Evolutionary conservation across 805 yeast species (phyloP), one percentile per base, ranked within the genome.

Genomic region (Kodamaea neixiangensis): DNA sequence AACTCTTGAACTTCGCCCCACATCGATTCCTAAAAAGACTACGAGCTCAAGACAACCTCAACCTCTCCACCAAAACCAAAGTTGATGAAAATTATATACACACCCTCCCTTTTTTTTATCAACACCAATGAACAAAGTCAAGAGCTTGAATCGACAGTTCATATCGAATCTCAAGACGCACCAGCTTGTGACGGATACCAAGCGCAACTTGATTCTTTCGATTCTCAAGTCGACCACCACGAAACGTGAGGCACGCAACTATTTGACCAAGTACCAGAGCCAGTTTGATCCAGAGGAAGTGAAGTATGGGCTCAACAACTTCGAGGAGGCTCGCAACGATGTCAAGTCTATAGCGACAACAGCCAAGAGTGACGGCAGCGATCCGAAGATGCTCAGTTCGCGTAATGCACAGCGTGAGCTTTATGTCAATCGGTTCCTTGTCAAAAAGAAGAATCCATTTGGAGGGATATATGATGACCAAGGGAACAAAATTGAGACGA

Each of bases 221-320:
- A 91, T 93, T 19, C 74, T 93, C 51, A 86, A 86, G 60, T 85
- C 97, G 1, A 89, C 97, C 3, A 96, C 97, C 5, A 93, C 98
- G 1, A 92, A 90, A 65, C 76, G 99, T 53, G 98, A 93, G 63
- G 96, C 97, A 4, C 79, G 82, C 55, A 87, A 86, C 56, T 93
- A 92, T 63, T 69, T 93, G 44, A 73, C 81, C 33, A 88, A 86
- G 62, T 93, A 92, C 63, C 78, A 82, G 44, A 67, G 76, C 51
- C 76, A 71, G 54, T 73, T 72, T 54, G 68, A 67, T 51, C 47
- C 34, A 18, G 41, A 37, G 42, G 21, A 14, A 25, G 40, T 20
- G n/a, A 38, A 41, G 31, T 22, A 38, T 13, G 54, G 50, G 11
- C 47, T 61, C 41, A 17, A 37, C 21, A 37, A 37, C 15, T 10